Conservation (phyloP, 106 monocot genomes). For the Chionographis japonica region DNA sequence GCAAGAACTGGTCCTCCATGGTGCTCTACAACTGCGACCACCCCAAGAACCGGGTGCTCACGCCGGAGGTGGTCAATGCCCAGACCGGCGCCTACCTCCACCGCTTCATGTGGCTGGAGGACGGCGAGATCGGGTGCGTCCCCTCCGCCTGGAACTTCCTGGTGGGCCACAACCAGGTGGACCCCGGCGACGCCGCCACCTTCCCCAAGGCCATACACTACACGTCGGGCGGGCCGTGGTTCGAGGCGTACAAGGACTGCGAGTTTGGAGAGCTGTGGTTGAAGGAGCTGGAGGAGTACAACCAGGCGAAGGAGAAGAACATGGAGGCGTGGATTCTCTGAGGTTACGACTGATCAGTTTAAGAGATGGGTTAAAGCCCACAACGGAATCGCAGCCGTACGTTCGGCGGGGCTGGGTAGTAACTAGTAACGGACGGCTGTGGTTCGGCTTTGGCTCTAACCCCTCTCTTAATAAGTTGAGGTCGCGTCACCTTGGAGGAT, state of each 20-base stretch:
- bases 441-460: too few species aligned
- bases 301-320: not conserved
- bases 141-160: slow-evolving; percentile 56
- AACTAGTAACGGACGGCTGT: too few species aligned
- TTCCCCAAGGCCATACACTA: slow-evolving; percentile 52
- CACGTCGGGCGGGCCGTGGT: slow-evolving; percentile 51
- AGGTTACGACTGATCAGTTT: too few species aligned
- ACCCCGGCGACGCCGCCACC: slow-evolving; percentile 15
- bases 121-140: slow-evolving; percentile 43
- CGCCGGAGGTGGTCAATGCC: slow-evolving; percentile 34
- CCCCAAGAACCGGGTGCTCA: slow-evolving; percentile 36
- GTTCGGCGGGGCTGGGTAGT: too few species aligned
- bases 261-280: slow-evolving; percentile 52
- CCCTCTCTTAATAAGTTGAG: too few species aligned
- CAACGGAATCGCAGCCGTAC: too few species aligned
- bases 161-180: slow-evolving; percentile 42
- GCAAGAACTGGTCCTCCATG: slow-evolving; percentile 53
- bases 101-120: slow-evolving; percentile 59
- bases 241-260: slow-evolving; percentile 47
- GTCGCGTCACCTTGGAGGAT: too few species aligned
- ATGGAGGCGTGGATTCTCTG: not conserved
- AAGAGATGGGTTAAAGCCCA: too few species aligned
- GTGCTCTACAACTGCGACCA: slow-evolving; percentile 46
- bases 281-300: slow-evolving; percentile 37
- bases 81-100: slow-evolving; percentile 50